phyloP scores from a whole-genome alignment of 805 yeast genomes.

The Candida jianshihensis region DNA sequence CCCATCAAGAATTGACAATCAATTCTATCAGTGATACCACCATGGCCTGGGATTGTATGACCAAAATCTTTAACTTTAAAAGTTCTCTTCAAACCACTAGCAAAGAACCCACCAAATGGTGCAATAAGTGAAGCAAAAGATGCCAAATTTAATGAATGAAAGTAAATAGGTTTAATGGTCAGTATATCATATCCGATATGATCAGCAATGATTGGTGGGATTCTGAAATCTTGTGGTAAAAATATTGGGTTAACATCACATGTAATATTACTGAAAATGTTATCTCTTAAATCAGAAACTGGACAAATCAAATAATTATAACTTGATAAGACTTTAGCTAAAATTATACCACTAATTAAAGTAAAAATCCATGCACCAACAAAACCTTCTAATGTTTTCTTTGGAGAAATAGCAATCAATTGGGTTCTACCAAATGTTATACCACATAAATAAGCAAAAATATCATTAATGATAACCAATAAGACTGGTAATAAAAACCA shows the following conservation, averaged over 20 bases:
- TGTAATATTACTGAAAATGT: conserved; percentile 51
- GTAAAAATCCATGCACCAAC: conserved; percentile 97
- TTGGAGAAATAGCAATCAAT: conserved; percentile 88
- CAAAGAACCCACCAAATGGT: conserved; percentile 98
- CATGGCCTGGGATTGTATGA: conserved; percentile 98
- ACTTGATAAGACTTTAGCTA: conserved; percentile 57
- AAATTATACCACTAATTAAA: conserved; percentile 58
- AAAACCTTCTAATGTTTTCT: conserved; percentile 96
- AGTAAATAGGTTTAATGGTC: conserved; percentile 76
- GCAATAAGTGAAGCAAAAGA: conserved; percentile 96
- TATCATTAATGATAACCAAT: conserved; percentile 88
- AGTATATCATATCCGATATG: conserved; percentile 40
- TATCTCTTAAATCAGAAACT: conserved; percentile 56
- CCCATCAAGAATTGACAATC: conserved; percentile 99
- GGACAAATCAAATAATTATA: conserved; percentile 85
- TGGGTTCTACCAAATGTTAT: conserved; percentile 93
- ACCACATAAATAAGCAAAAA: conserved; percentile 95
- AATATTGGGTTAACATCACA: conserved; percentile 92
- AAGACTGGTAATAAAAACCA: conserved; percentile 94
- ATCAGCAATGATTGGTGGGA: conserved; percentile 63
- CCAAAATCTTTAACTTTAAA: conserved; percentile 97
- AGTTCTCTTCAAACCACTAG: conserved; percentile 94
- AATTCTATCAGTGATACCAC: conserved; percentile 95
- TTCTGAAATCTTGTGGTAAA: conserved; percentile 64
- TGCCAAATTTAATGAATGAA: conserved; percentile 81